phyloP scores from a whole-genome alignment of 2,329 filamentous ascomycete species.

The Chrysoporthe cubensis region DNA sequence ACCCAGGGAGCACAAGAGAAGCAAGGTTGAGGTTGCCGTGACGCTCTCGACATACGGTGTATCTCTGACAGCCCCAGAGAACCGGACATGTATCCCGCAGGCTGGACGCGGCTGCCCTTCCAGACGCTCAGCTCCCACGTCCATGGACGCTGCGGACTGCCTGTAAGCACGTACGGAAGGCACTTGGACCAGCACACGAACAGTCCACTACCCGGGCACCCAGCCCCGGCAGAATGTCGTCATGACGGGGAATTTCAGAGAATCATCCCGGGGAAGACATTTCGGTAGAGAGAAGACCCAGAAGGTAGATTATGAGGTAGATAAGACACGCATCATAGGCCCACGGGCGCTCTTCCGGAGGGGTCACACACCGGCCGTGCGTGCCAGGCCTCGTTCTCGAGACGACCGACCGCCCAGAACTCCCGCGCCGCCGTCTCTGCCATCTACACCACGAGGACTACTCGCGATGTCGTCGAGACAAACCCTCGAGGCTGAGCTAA shows the following conservation, averaged over 20 bases:
- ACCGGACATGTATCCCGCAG: neutral
- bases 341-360: neutral
- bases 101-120: neutral
- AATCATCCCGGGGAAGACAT: neutral
- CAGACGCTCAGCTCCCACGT: neutral
- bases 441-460: neutral
- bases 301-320: neutral
- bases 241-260: neutral
- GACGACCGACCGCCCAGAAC: neutral
- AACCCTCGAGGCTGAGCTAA: slow-evolving; percentile 17
- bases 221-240: neutral
- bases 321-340: neutral
- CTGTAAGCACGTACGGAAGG: neutral
- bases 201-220: neutral
- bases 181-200: slow-evolving; percentile 1
- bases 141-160: neutral
- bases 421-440: too few relatives aligned
- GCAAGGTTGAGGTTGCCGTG: neutral
- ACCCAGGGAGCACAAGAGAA: neutral
- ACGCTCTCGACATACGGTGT: neutral
- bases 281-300: neutral
- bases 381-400: neutral
- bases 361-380: neutral
- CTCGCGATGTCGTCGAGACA: slow-evolving; percentile 15
- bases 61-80: too few relatives aligned